Conservation (phyloP, 768 basidiomycete species). For the Boletus speciosus region DNA sequence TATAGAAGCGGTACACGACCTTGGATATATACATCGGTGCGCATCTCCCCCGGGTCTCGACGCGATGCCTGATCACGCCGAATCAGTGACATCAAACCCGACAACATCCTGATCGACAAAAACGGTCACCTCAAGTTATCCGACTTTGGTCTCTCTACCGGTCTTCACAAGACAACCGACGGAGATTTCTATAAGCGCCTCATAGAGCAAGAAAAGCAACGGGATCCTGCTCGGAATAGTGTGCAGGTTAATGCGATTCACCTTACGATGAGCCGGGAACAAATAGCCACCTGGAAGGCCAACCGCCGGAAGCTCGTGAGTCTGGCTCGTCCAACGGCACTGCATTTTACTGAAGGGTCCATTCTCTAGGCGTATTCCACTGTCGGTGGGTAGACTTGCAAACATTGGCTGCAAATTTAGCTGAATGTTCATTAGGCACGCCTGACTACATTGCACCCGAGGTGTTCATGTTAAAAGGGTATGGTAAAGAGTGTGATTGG, state of each 20-base stretch:
- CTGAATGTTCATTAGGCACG: slow-evolving; percentile 24
- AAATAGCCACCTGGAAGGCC: slow-evolving; percentile 99
- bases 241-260: slow-evolving; percentile 98
- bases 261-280: slow-evolving; percentile 93
- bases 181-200: slow-evolving; percentile 91
- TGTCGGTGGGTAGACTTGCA: slow-evolving; percentile 40
- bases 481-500: slow-evolving; percentile 99
- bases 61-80: background rate
- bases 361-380: slow-evolving; percentile 84
- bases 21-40: slow-evolving; percentile 98
- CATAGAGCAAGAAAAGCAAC: slow-evolving; percentile 71
- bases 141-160: slow-evolving; percentile 97
- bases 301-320: slow-evolving; percentile 90
- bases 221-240: slow-evolving; percentile 76
- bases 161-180: slow-evolving; percentile 94
- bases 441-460: slow-evolving; percentile 86
- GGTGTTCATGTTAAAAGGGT: slow-evolving; percentile 95
- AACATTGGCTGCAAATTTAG: background rate
- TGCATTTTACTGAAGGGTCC: slow-evolving; percentile 5
- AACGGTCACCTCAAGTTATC: slow-evolving; percentile 96
- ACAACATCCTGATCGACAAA: slow-evolving; percentile 98
- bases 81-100: slow-evolving; percentile 94
- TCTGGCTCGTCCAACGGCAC: background rate
- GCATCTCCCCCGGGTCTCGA: slow-evolving; percentile 21
- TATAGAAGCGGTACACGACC: slow-evolving; percentile 95